These are phyloP conservation scores for Geotrichum candidum DNA, from an alignment of 1,139 yeast genomes.

Conservation along the genomic window DNA sequence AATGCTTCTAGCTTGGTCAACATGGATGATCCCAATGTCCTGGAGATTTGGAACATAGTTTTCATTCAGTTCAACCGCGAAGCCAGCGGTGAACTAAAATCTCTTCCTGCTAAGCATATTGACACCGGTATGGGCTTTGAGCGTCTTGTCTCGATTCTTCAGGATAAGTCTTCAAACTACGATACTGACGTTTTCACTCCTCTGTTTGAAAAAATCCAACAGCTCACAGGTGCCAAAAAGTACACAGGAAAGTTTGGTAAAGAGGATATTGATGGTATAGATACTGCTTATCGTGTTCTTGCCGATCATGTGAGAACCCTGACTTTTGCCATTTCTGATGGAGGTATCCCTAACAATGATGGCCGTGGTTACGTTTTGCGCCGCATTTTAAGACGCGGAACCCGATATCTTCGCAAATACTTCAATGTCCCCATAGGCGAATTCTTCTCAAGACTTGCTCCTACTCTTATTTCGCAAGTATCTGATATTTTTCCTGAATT, in stretches of 20 bases:
- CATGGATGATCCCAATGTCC: slow-evolving; percentile 94
- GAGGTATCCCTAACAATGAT: slow-evolving; percentile 98
- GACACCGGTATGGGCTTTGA: slow-evolving; percentile 99
- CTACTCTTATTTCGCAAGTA: slow-evolving; percentile 87
- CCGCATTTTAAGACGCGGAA: slow-evolving; percentile 95
- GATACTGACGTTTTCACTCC: slow-evolving; percentile 97
- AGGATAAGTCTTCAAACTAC: slow-evolving; percentile 84
- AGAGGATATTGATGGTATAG: slow-evolving; percentile 90
- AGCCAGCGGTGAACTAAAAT: slow-evolving; percentile 69
- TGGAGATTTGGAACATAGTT: slow-evolving; percentile 96
- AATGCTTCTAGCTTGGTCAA: slow-evolving; percentile 87
- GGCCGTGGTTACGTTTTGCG: slow-evolving; percentile 98
- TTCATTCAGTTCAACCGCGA: slow-evolving; percentile 96
- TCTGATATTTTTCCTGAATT: slow-evolving; percentile 88
- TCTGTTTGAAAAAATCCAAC: slow-evolving; percentile 75
- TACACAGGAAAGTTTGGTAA: slow-evolving; percentile 89
- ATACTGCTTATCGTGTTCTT: slow-evolving; percentile 94
- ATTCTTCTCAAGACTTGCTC: slow-evolving; percentile 76
- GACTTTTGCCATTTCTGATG: slow-evolving; percentile 93
- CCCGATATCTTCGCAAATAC: slow-evolving; percentile 93
- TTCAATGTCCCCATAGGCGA: slow-evolving; percentile 92
- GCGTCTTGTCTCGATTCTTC: slow-evolving; percentile 89
- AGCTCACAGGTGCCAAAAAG: slow-evolving; percentile 85
- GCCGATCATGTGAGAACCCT: slow-evolving; percentile 98
- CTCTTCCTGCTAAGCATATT: slow-evolving; percentile 88